Evolutionary conservation across 495 filamentous ascomycete species (phyloP).

Genomic region (Hypoxylon intermedium): DNA sequence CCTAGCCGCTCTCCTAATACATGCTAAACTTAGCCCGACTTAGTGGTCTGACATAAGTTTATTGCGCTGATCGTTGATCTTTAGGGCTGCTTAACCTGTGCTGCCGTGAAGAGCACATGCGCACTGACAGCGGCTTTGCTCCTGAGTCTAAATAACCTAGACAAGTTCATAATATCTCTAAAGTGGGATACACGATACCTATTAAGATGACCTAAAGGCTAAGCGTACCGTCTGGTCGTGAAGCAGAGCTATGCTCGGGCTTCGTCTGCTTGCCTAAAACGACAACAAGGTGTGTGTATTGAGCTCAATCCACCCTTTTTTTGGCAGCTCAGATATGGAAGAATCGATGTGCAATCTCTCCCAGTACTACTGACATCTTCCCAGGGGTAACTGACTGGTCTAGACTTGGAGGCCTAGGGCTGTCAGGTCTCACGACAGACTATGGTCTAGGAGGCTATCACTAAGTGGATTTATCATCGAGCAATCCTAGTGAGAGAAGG

Average conservation of each 20-base stretch:
- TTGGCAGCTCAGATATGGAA: slow-evolving; percentile 27
- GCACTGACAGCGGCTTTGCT: not conserved
- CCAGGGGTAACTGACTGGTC: slow-evolving; percentile 26
- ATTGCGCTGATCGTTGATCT: not conserved
- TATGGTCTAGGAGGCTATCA: not conserved
- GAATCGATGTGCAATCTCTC: slow-evolving; percentile 32
- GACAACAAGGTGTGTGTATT: slow-evolving; percentile 16
- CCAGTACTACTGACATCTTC: slow-evolving; percentile 26
- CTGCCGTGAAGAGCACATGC: not conserved
- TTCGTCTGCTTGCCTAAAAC: slow-evolving; percentile 26
- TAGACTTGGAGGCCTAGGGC: slow-evolving; percentile 20
- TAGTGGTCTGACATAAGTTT: slow-evolving; percentile 37
- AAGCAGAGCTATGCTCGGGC: too few species aligned
- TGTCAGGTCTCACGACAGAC: slow-evolving; percentile 8
- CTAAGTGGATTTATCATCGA: slow-evolving; percentile 10
- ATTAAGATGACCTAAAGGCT: slow-evolving; percentile 13
- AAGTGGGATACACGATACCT: not conserved
- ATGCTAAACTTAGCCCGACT: slow-evolving; percentile 4
- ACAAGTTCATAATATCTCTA: not conserved
- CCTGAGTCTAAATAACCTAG: not conserved
- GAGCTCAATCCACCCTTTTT: slow-evolving; percentile 22
- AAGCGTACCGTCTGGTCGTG: slow-evolving; percentile 8
- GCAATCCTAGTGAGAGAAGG: not conserved
- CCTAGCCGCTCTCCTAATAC: too few species aligned
- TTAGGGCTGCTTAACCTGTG: not conserved